phyloP scores from a whole-genome alignment of 2,329 filamentous ascomycete species.

The Epichloe sylvatica region DNA sequence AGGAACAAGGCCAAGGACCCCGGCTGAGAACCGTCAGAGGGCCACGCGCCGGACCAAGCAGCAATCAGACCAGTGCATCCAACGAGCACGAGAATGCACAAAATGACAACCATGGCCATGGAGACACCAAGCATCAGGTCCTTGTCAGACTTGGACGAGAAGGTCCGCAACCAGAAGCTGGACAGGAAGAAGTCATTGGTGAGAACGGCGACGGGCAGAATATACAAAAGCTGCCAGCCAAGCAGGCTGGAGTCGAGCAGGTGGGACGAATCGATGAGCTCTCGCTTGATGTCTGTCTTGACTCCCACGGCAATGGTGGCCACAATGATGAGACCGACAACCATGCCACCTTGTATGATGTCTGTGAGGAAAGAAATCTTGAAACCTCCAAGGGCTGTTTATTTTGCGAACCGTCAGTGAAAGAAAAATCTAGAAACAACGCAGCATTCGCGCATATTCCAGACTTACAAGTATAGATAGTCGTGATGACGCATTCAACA shows the following conservation, averaged over 20 bases:
- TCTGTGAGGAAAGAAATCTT: slow-evolving; percentile 74
- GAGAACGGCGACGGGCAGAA: slow-evolving; percentile 64
- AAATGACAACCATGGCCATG: slow-evolving; percentile 50
- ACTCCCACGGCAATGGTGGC: slow-evolving; percentile 66
- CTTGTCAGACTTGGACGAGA: slow-evolving; percentile 64
- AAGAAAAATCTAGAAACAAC: neutral
- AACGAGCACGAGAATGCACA: slow-evolving; percentile 58
- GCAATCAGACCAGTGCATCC: slow-evolving; percentile 62
- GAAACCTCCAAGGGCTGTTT: slow-evolving; percentile 61
- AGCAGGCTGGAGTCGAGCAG: slow-evolving; percentile 55
- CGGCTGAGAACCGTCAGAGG: slow-evolving; percentile 42
- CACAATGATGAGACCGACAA: slow-evolving; percentile 59
- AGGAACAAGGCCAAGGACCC: slow-evolving; percentile 62
- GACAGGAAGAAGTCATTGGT: slow-evolving; percentile 83
- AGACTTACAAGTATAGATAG: slow-evolving; percentile 60
- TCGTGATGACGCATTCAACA: slow-evolving; percentile 63
- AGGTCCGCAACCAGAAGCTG: slow-evolving; percentile 72
- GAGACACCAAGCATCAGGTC: slow-evolving; percentile 62
- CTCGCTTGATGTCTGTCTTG: slow-evolving; percentile 56
- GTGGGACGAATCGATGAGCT: slow-evolving; percentile 53
- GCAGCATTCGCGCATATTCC: too few relatives aligned
- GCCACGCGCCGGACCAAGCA: slow-evolving; percentile 61
- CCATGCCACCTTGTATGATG: slow-evolving; percentile 68
- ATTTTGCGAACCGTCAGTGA: too few relatives aligned
- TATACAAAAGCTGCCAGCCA: slow-evolving; percentile 78